These are phyloP conservation scores for Aureobasidium sp. DNA, from an alignment of 2,329 filamentous ascomycete genomes.

Conservation along the genomic window DNA sequence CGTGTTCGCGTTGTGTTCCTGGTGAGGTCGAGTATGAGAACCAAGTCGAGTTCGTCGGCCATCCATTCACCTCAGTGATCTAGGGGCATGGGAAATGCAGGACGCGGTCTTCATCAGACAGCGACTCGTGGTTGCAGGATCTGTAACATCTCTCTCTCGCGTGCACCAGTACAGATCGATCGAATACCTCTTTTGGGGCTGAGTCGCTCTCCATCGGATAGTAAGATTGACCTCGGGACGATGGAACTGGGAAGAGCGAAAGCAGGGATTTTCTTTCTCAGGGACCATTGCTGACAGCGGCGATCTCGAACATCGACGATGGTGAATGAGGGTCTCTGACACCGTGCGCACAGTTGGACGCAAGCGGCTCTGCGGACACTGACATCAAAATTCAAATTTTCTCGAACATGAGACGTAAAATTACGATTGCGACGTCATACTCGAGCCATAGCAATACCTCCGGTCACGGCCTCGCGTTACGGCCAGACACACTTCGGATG, in stretches of 20 bases:
- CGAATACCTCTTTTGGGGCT: neutral
- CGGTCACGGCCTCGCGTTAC: neutral
- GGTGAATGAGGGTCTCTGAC: neutral
- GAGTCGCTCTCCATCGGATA: neutral
- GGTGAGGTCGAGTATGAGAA: too few relatives aligned
- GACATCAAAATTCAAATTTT: neutral
- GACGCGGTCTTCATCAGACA: neutral
- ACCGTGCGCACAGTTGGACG: slow-evolving; percentile 4
- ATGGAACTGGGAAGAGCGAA: neutral
- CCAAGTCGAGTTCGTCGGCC: too few relatives aligned
- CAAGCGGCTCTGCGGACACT: slow-evolving; percentile 7
- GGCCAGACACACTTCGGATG: neutral
- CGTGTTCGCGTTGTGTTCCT: neutral
- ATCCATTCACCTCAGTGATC: neutral
- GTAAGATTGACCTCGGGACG: slow-evolving; percentile 8
- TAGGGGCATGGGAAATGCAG: neutral
- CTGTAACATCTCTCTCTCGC: neutral
- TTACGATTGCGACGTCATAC: neutral
- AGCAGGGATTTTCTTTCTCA: slow-evolving; percentile 1
- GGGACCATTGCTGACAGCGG: slow-evolving; percentile 10
- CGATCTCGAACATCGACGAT: slow-evolving; percentile 9
- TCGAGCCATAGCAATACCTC: neutral
- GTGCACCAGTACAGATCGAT: neutral
- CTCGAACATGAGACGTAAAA: neutral
- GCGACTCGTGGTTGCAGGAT: neutral